Evolutionary conservation across 192 early-diverging fungal species (phyloP).

Genomic region (Allomyces macrogynus): DNA sequence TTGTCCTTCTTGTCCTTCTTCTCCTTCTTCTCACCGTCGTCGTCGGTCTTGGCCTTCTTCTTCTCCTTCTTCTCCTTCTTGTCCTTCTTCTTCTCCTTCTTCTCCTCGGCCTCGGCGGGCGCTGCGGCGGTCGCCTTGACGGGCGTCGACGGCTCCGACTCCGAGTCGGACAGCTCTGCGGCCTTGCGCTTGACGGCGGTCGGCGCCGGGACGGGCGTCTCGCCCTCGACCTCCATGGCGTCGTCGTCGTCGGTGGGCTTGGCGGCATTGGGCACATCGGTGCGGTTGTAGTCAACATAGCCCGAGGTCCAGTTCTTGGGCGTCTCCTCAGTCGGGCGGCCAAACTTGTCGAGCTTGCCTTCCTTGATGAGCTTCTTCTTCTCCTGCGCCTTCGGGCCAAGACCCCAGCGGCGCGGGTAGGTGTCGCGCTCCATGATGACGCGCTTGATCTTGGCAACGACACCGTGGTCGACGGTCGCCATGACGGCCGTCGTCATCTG

Average conservation of each 20-base stretch:
- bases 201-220: constrained; percentile 12
- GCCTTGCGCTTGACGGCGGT: constrained; percentile 15
- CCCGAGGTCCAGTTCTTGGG: constrained; percentile 63
- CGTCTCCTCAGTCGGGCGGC: constrained; percentile 67
- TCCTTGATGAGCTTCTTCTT: constrained; percentile 98
- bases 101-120: constrained; percentile 13
- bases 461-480: constrained; percentile 88
- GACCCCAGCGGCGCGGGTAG: constrained; percentile 92
- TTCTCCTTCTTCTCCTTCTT: constrained; percentile 29
- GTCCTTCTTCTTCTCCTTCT: constrained; percentile 23
- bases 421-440: constrained; percentile 99
- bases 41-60: constrained; percentile 8
- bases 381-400: constrained; percentile 83
- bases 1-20: constrained; percentile 13
- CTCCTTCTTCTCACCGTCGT: background rate
- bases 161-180: constrained; percentile 11
- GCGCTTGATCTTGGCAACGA: constrained; percentile 98
- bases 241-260: constrained; percentile 8
- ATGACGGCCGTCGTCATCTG: constrained; percentile 96
- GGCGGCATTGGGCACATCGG: constrained; percentile 10
- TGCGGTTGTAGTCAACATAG: constrained; percentile 45
- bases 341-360: constrained; percentile 95
- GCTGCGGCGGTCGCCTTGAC: constrained; percentile 9
- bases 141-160: constrained; percentile 14
- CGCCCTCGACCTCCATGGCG: constrained; percentile 16